Evolutionary conservation across 768 basidiomycete species (phyloP), one percentile per base, ranked within the genome.

Genomic region (Rhodotorula babjevae): DNA sequence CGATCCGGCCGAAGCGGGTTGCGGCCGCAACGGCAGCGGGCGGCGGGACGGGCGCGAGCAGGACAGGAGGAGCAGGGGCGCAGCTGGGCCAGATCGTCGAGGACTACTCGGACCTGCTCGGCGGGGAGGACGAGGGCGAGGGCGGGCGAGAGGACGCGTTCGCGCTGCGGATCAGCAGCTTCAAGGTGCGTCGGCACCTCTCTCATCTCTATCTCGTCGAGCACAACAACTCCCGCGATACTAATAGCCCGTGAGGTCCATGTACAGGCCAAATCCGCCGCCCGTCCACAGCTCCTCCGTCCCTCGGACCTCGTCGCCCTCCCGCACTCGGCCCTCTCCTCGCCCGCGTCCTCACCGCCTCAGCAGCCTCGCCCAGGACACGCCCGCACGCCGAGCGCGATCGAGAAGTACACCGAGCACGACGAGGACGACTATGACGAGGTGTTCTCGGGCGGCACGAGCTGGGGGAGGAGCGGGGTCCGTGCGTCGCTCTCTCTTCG

Each of bases 361-460:
- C 49, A 50, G 5, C 21, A 3, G 3, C 4, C 21, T 6, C 9
- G 8, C 23, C 50, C 23, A 7, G 50, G 25, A 1, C 40, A 40
- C n/a, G 9, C 31, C n/a, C 36, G 66, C 77, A 27, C n/a, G 46
- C 44, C 58, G 58, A 52, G 21, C 44, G 62, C 44, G 33, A 61
- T 76, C 46, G 70, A 60, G 2, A 46, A 65, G 60, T 76, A 68
- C 42, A 68, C 60, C 23, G 68, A 72, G 36, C 44, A 56, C 16
- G 91, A 96, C 40, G 90, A 87, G 9, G 89, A 97, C 78, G 92
- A 97, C 79, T 98, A 96, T 78, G 92, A 95, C 60, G 95, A 96
- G 80, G 88, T 97, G 18, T 95, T 98, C 81, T 7, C 18, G 6
- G 44, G 44, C 12, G 44, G 44, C 44, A 15, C 44, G 44, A 18